phyloP scores from a whole-genome alignment of 1,139 yeast genomes.

The Yamadazyma sp. region DNA sequence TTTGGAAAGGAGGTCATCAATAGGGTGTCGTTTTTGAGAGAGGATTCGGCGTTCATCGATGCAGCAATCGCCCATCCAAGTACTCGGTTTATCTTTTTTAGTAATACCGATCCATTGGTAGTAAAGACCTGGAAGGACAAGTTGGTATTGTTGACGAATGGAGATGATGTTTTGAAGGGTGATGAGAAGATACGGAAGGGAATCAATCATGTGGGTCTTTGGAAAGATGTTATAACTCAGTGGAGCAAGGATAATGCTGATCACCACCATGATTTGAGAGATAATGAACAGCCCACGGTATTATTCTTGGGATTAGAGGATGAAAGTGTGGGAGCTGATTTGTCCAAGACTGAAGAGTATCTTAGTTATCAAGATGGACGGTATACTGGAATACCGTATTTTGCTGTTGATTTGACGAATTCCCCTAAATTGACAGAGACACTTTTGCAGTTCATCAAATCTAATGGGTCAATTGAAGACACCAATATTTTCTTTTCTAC shows the following conservation, averaged over 20 bases:
- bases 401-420: slow-evolving; percentile 66
- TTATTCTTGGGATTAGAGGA: slow-evolving; percentile 74
- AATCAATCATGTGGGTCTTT: slow-evolving; percentile 18
- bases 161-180: slow-evolving; percentile 25
- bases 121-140: slow-evolving; percentile 28
- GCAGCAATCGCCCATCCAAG: slow-evolving; percentile 50
- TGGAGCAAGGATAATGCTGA: slow-evolving; percentile 37
- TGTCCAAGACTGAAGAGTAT: slow-evolving; percentile 19
- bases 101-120: slow-evolving; percentile 36
- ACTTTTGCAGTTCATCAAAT: slow-evolving; percentile 21
- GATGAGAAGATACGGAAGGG: slow-evolving; percentile 17
- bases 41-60: slow-evolving; percentile 59
- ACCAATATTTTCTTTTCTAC: slow-evolving; percentile 26
- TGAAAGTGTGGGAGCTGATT: slow-evolving; percentile 40
- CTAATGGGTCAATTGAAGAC: slow-evolving; percentile 9
- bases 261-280: slow-evolving; percentile 32
- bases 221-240: slow-evolving; percentile 24
- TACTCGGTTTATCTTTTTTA: slow-evolving; percentile 57
- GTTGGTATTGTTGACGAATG: slow-evolving; percentile 38
- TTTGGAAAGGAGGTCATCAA: slow-evolving; percentile 65
- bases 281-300: slow-evolving; percentile 39
- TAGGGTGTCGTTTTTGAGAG: slow-evolving; percentile 76
- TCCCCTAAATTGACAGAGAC: slow-evolving; percentile 23
- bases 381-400: slow-evolving; percentile 73
- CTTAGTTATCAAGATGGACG: slow-evolving; percentile 42